Evolutionary conservation across 352 stramenopile species (phyloP).

Genomic region (Phytophthora europaea): DNA sequence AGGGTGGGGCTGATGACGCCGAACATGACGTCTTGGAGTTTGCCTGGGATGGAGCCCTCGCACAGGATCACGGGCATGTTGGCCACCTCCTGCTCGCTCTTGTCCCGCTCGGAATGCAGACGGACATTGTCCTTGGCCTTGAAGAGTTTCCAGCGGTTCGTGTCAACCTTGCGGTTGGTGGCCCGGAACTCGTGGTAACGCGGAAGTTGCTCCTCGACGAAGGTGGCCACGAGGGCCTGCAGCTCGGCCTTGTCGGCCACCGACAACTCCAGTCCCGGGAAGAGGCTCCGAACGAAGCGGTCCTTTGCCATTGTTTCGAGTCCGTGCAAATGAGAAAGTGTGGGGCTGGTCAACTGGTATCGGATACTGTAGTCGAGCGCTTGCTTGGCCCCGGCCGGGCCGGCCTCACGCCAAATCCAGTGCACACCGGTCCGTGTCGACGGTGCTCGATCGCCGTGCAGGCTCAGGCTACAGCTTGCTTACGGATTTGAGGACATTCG

Average conservation of each 20-base stretch:
- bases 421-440: slow-evolving; percentile 7
- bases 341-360: neutral
- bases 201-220: slow-evolving; percentile 44
- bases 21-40: slow-evolving; percentile 56
- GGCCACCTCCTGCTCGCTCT: slow-evolving; percentile 8
- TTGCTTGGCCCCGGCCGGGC: neutral
- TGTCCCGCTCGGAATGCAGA: slow-evolving; percentile 37
- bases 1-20: slow-evolving; percentile 44
- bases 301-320: slow-evolving; percentile 36
- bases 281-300: slow-evolving; percentile 39
- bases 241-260: slow-evolving; percentile 39
- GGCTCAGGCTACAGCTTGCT: slow-evolving; percentile 2
- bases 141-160: slow-evolving; percentile 45
- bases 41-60: slow-evolving; percentile 40
- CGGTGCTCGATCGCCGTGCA: slow-evolving; percentile 8
- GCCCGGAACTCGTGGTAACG: slow-evolving; percentile 46
- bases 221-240: slow-evolving; percentile 35
- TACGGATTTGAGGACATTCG: slow-evolving; percentile 11
- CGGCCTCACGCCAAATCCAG: slow-evolving; percentile 22
- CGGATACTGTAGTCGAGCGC: neutral
- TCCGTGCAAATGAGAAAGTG: slow-evolving; percentile 29
- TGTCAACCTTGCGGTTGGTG: slow-evolving; percentile 39
- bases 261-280: slow-evolving; percentile 34
- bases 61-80: slow-evolving; percentile 41
- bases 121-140: slow-evolving; percentile 42